phyloP scores from a whole-genome alignment of 2,329 filamentous ascomycete species.

The Talaromyces sp. region DNA sequence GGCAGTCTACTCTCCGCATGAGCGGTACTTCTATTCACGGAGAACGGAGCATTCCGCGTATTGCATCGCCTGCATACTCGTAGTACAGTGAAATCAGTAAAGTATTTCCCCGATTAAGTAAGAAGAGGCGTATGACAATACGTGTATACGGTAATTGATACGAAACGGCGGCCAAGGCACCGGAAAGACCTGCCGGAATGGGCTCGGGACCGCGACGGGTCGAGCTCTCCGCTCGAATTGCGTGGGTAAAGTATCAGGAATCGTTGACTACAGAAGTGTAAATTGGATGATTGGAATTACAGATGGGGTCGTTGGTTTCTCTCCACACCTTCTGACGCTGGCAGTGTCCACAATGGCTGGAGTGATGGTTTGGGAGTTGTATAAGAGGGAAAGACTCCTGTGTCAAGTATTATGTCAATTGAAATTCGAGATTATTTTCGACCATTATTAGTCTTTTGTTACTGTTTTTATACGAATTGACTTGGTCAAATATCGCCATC shows the following conservation, averaged over 20 bases:
- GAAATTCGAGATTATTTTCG: background rate
- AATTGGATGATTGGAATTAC: background rate
- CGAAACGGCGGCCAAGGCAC: background rate
- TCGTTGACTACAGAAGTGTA: background rate
- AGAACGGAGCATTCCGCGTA: slow-evolving; percentile 4
- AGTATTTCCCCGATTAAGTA: background rate
- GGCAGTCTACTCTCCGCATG: background rate
- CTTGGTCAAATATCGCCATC: slow-evolving; percentile 16
- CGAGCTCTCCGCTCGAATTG: background rate
- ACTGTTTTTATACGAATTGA: background rate
- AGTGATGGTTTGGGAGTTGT: background rate
- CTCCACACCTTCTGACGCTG: background rate
- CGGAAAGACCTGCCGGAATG: slow-evolving; percentile 4
- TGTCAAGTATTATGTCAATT: background rate
- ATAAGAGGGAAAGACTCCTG: background rate
- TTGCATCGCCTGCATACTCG: background rate
- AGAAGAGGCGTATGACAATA: background rate
- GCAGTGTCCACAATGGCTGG: background rate
- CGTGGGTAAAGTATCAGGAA: background rate
- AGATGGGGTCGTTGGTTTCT: background rate
- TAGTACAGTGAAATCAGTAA: background rate
- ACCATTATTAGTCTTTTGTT: background rate
- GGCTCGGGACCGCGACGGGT: background rate
- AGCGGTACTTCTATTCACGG: background rate
- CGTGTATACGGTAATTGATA: background rate